A percentile compares a stretch with the other conserved stretches of the same genome.
phyloP scores from a whole-genome alignment of 2,329 filamentous ascomycete species.

The Fusarium austroafricanum region DNA sequence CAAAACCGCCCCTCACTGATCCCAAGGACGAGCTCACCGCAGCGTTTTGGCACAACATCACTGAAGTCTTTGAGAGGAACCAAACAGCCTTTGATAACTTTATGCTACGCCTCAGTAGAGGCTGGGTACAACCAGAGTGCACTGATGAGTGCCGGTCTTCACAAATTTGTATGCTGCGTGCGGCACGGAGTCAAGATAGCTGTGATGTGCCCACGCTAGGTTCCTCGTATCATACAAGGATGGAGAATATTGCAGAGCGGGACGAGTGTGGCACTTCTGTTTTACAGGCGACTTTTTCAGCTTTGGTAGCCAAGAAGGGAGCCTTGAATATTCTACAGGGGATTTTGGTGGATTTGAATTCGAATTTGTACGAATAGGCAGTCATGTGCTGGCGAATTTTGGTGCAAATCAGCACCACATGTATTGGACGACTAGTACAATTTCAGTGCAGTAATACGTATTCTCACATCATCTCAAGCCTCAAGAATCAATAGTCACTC shows the following conservation, averaged over 20 bases:
- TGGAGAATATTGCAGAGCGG: constrained; percentile 30
- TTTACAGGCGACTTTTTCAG: constrained; percentile 42
- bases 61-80: constrained; percentile 59
- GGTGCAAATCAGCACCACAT: not conserved
- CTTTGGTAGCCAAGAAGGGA: constrained; percentile 43
- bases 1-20: constrained; percentile 55
- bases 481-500: too few relatives aligned
- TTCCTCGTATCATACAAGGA: constrained; percentile 50
- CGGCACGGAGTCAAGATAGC: constrained; percentile 63
- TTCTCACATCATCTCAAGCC: too few relatives aligned
- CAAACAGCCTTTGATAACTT: constrained; percentile 59
- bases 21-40: constrained; percentile 61
- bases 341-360: constrained; percentile 9
- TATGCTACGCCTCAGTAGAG: constrained; percentile 60
- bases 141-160: constrained; percentile 55
- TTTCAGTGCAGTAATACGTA: too few relatives aligned
- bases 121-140: constrained; percentile 57
- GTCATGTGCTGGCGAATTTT: not conserved
- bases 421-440: too few relatives aligned
- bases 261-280: constrained; percentile 50
- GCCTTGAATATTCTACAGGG: constrained; percentile 43
- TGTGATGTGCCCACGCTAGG: constrained; percentile 56
- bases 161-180: constrained; percentile 66
- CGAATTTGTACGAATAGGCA: constrained; percentile 13
- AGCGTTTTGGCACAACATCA: constrained; percentile 70